These are phyloP conservation scores for Solanum habrochaites DNA, from an alignment of 257 asterid genomes.

Conservation along the genomic window DNA sequence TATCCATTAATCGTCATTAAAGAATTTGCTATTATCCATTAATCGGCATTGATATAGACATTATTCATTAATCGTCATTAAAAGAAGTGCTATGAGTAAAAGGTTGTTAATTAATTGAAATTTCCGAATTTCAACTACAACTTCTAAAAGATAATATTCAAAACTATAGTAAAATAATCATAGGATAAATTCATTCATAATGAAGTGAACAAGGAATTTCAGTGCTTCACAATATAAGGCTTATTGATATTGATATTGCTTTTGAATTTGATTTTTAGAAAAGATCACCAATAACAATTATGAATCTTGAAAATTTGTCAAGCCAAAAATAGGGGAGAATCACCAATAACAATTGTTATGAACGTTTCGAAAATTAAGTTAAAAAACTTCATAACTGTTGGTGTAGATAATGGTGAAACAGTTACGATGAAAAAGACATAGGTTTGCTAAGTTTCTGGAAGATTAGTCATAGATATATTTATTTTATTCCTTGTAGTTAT, in stretches of 20 bases:
- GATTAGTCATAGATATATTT: too few relatives aligned
- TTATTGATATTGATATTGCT: neutral
- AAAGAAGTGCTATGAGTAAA: too few relatives aligned
- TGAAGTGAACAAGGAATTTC: neutral
- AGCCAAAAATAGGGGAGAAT: neutral
- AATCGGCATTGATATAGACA: too few relatives aligned
- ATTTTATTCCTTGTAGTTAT: too few relatives aligned
- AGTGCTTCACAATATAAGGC: neutral
- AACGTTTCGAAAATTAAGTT: neutral
- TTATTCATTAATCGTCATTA: too few relatives aligned
- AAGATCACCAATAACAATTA: neutral
- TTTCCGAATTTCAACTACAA: too few relatives aligned
- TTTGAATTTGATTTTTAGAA: neutral
- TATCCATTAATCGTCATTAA: too few relatives aligned
- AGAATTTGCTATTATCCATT: too few relatives aligned
- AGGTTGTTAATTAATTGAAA: neutral
- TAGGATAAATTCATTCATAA: neutral
- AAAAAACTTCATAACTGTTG: neutral
- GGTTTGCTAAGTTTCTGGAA: too few relatives aligned
- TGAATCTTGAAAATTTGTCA: neutral
- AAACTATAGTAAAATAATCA: neutral
- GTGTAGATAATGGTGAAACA: too few relatives aligned
- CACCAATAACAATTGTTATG: neutral
- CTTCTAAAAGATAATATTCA: neutral
- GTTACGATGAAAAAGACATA: too few relatives aligned